Conservation (phyloP, 1,139 yeast genomes). For the Hemisphaericaspora xylofermentans region DNA sequence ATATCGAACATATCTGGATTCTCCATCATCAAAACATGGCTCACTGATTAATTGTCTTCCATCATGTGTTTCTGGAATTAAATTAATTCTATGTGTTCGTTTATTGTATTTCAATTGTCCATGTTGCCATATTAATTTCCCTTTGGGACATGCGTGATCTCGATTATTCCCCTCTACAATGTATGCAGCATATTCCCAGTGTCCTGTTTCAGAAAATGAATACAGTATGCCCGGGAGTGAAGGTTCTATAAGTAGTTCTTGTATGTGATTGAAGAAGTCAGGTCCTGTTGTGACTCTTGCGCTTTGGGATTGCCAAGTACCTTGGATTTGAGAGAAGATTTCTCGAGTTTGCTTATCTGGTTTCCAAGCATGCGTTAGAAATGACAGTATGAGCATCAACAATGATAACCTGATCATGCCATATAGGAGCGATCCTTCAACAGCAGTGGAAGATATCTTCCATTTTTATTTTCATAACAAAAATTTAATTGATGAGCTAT, state of each 20-base stretch:
- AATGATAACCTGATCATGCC: background rate
- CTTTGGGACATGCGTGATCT: conserved; percentile 29
- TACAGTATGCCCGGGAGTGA: conserved; percentile 32
- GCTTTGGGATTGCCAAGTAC: conserved; percentile 32
- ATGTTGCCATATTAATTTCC: conserved; percentile 31
- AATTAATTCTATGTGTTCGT: conserved; percentile 19
- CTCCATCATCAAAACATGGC: conserved; percentile 24
- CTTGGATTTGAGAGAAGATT: conserved; percentile 12
- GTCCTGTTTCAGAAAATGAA: conserved; percentile 28
- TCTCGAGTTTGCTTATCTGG: background rate
- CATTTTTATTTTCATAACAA: background rate
- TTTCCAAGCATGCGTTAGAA: background rate
- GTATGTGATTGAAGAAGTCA: conserved; percentile 27
- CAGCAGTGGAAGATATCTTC: no score
- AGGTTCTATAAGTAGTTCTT: conserved; percentile 30
- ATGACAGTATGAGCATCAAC: background rate
- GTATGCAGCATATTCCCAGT: conserved; percentile 32
- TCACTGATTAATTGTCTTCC: conserved; percentile 32
- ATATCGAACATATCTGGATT: conserved; percentile 24
- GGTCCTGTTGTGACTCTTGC: conserved; percentile 30
- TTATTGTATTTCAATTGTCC: conserved; percentile 22
- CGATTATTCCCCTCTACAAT: conserved; percentile 23
- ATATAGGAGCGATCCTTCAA: no score
- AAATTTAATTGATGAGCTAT: background rate
- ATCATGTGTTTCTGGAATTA: conserved; percentile 28